A percentile compares a stretch with the other conserved stretches of the same genome.
These are phyloP conservation scores for Phytophthora sp. DNA, from an alignment of 352 stramenopile species.

Conservation along the genomic window DNA sequence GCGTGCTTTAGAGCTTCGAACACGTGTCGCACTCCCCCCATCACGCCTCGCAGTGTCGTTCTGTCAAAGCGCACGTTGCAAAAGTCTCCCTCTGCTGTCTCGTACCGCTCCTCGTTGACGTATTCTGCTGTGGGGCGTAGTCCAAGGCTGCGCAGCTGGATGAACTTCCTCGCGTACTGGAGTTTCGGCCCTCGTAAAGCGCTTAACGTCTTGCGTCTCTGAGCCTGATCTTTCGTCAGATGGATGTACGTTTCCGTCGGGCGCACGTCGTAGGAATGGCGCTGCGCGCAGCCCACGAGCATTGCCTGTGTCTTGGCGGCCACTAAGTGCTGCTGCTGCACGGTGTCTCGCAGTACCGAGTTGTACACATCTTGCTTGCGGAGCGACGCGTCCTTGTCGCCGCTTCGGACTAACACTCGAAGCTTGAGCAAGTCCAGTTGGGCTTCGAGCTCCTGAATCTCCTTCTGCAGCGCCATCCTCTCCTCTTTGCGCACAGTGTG, in stretches of 20 bases:
- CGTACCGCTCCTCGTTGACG: slow-evolving; percentile 49
- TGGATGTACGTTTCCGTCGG: slow-evolving; percentile 49
- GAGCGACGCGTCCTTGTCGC: not conserved
- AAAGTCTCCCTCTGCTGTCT: slow-evolving; percentile 45
- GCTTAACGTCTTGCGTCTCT: slow-evolving; percentile 31
- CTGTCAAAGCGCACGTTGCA: slow-evolving; percentile 57
- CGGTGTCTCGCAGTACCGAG: slow-evolving; percentile 1
- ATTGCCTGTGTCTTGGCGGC: slow-evolving; percentile 10
- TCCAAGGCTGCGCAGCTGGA: slow-evolving; percentile 46
- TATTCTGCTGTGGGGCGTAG: slow-evolving; percentile 39
- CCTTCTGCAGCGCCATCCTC: slow-evolving; percentile 21
- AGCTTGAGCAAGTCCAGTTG: slow-evolving; percentile 31
- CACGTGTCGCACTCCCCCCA: slow-evolving; percentile 25
- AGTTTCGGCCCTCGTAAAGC: slow-evolving; percentile 47
- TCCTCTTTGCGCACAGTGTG: slow-evolving; percentile 45
- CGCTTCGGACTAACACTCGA: slow-evolving; percentile 7
- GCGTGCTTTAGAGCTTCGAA: slow-evolving; percentile 31
- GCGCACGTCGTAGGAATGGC: slow-evolving; percentile 17
- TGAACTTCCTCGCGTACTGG: slow-evolving; percentile 39
- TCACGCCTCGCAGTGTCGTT: slow-evolving; percentile 19
- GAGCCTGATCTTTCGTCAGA: slow-evolving; percentile 24
- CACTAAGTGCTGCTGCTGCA: slow-evolving; percentile 28
- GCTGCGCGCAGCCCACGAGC: slow-evolving; percentile 12
- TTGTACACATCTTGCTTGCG: slow-evolving; percentile 4
- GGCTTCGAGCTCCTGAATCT: slow-evolving; percentile 22